Evolutionary conservation across 306 rosid genomes (phyloP).

Genomic region (Sicyos baderoa): DNA sequence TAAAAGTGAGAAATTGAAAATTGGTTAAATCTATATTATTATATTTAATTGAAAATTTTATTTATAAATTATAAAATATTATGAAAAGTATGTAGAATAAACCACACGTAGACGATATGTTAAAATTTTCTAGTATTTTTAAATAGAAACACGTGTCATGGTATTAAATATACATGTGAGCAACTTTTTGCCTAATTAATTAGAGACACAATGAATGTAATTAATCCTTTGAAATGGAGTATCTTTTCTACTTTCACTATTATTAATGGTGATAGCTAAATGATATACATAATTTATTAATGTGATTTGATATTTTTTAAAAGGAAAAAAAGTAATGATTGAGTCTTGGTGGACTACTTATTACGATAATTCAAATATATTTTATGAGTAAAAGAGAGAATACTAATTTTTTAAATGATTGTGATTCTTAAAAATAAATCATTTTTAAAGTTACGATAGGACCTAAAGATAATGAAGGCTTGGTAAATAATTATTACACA

Average conservation of each 20-base stretch:
- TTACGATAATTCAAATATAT: neutral
- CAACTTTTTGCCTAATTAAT: slow-evolving; percentile 9
- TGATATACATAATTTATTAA: neutral
- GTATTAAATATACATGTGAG: neutral
- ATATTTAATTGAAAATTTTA: too few relatives aligned
- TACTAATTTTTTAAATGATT: slow-evolving; percentile 5
- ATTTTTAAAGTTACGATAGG: neutral
- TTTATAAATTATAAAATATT: too few relatives aligned
- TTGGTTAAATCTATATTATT: too few relatives aligned
- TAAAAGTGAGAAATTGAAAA: too few relatives aligned
- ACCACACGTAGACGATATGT: too few relatives aligned
- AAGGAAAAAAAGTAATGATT: slow-evolving; percentile 1
- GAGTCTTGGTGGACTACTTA: slow-evolving; percentile 9
- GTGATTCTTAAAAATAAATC: slow-evolving; percentile 8
- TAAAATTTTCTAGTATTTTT: too few relatives aligned
- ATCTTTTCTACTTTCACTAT: slow-evolving; percentile 7
- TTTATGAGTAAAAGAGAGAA: slow-evolving; percentile 9
- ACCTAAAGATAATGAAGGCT: slow-evolving; percentile 20
- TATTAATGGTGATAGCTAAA: slow-evolving; percentile 7
- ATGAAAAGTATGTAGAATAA: too few relatives aligned
- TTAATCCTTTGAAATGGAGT: neutral
- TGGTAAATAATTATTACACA: slow-evolving; percentile 1
- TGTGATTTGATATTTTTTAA: neutral
- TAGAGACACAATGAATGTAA: slow-evolving; percentile 14
- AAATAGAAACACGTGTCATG: neutral